Evolutionary conservation across 1,284 basidiomycete genomes (phyloP), one percentile per base, ranked within the genome.

Genomic region (Ustilago crameri): DNA sequence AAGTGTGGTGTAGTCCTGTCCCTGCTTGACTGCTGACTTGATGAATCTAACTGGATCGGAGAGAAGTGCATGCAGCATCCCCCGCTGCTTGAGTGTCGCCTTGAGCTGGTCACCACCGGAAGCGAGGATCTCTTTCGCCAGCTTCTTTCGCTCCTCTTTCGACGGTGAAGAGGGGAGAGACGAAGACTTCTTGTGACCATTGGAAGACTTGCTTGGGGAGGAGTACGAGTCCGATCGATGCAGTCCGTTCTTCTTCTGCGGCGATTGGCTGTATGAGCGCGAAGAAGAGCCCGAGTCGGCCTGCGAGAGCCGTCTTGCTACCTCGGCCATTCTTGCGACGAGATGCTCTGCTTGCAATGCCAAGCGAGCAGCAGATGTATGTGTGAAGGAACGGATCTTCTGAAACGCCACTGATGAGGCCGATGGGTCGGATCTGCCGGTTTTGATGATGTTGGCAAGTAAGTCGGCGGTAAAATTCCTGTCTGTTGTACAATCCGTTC

Each of bases 31-130:
- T 38, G 41, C 55, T 43, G 71, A 74, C 47, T 69, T 69, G 54
- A 74, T 56, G 15, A 74, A 74, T 20, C 50, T 51, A 58, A 74
- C 71, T 1, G 71, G 71, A 17, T 74, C 71, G 5, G 71, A 50
- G 27, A 74, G 62, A 20, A 51, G 62, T 41, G 30, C 78, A 59
- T 20, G 81, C 43, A 44, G 59, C 79, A 38, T 89, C 75, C 18
- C 63, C 14, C 59, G 32, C 49, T 70, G 71, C 35, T 74, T 69
- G 40, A 69, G 48, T 8, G 71, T 70, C 12, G 52, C 58, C 15
- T 51, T 45, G 9, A 69, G 51, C 15, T 58, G 59, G 26, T 72
- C 69, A 14, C 40, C 51, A 26, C 56, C 50, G 0, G 59, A 44
- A 4, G 50, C 56, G 14, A 67, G 49, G 38, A 67, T 63, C 45